A percentile compares a stretch with the other conserved stretches of the same genome.
phyloP scores from a whole-genome alignment of 495 filamentous ascomycete species.

The Tuber melanosporum region DNA sequence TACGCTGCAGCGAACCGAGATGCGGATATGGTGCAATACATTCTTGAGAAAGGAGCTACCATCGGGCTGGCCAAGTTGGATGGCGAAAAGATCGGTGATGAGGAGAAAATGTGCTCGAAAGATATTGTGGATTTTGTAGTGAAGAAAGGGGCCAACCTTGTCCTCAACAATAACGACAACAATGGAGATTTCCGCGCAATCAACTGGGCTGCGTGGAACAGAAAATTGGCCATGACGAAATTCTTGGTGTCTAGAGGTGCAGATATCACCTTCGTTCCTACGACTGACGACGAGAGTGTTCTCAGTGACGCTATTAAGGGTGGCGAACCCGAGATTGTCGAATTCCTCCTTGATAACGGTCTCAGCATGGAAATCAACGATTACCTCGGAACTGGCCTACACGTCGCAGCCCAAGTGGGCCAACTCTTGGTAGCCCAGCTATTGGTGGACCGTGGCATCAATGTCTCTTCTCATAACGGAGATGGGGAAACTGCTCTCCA shows the following conservation, averaged over 20 bases:
- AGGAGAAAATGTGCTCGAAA: slow-evolving; percentile 14
- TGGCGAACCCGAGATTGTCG: slow-evolving; percentile 4
- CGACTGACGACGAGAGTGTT: neutral
- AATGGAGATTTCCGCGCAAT: slow-evolving; percentile 22
- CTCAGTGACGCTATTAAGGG: neutral
- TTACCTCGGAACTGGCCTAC: slow-evolving; percentile 16
- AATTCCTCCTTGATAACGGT: slow-evolving; percentile 41
- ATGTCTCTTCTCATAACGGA: slow-evolving; percentile 43
- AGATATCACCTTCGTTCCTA: slow-evolving; percentile 5
- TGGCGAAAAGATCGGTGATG: slow-evolving; percentile 11
- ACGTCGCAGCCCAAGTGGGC: slow-evolving; percentile 32
- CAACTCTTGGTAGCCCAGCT: slow-evolving; percentile 33
- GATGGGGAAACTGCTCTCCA: slow-evolving; percentile 45
- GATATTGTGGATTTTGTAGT: slow-evolving; percentile 19
- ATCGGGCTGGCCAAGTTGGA: slow-evolving; percentile 11
- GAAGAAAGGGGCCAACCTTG: slow-evolving; percentile 19
- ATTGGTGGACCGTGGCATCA: slow-evolving; percentile 44
- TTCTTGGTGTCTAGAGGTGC: slow-evolving; percentile 17
- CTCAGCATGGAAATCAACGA: slow-evolving; percentile 18
- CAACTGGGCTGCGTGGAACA: slow-evolving; percentile 27
- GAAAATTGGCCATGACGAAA: slow-evolving; percentile 20
- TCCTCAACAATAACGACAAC: slow-evolving; percentile 13
- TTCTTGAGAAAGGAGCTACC: slow-evolving; percentile 17
- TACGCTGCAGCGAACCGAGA: slow-evolving; percentile 22
- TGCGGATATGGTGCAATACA: slow-evolving; percentile 16